Base-by-base conservation (phyloP, 2,329 filamentous ascomycete species). In the Ophiosphaerella narmari region DNA sequence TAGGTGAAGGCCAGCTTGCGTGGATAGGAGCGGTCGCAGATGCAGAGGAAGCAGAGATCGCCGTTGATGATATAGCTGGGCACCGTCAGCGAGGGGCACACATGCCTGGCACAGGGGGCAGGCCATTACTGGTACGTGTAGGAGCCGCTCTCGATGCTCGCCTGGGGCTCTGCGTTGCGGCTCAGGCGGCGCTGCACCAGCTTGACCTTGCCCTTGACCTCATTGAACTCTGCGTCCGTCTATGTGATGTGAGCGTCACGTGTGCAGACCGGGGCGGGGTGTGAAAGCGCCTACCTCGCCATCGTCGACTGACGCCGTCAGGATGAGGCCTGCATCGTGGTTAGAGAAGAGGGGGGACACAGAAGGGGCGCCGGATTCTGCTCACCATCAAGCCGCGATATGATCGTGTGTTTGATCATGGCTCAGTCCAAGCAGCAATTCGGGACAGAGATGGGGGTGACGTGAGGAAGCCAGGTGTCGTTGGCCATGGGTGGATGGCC, bases 1-100 rank as follows among this genome's bases (percentile, higher is more conserved):
- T 97, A 99, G 54, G 93, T 97, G 77, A 99, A 96, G 69, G 95
- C 93, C 41, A 99, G 89, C 77, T 99, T 97, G 76, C 94, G 93
- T 50, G 94, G 93, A 80, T 97, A 99, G 48, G 90, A 90, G 50
- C 86, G 83, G 75, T 97, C 92, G 80, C 90, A 92, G 75, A 99
- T 93, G 80, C 89, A 91, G 65, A 97, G 82, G 80, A 96, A 97
- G 77, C 91, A 87, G 62, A 99, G 82, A 65, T 90, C 87, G 68
- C 86, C 82, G 66, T 88, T 81, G 76, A 99, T 89, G 57, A 93
- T 80, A 80, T 96, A 96, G 82, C 89, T 91, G 67, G 33, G 18
- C 18, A 21, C 18, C 2, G 18, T 21, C 18, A 21, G 18, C 4
- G 18, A 4, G 18, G 18, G 18, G 18, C 18, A 21, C 18, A 21